Conservation (phyloP, 495 filamentous ascomycete genomes). For the Durotheca rogersii region DNA sequence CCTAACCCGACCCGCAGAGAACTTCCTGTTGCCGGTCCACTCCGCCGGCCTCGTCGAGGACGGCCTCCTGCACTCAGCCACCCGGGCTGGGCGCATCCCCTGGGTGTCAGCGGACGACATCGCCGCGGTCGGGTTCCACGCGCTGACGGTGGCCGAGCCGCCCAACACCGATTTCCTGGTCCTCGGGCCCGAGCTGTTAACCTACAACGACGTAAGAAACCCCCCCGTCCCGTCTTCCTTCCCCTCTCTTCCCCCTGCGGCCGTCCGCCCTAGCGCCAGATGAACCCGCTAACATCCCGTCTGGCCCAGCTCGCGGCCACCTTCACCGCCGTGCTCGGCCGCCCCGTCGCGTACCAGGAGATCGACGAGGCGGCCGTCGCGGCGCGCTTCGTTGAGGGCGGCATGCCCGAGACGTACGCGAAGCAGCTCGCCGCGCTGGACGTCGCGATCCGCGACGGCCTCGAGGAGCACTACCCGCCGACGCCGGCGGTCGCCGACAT, state of each 20-base stretch:
- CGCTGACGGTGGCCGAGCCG: conserved; percentile 41
- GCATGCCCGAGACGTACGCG: conserved; percentile 40
- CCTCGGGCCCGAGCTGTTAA: conserved; percentile 49
- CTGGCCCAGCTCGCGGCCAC: conserved; percentile 43
- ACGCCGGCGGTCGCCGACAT: conserved; percentile 45
- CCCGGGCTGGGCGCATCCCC: conserved; percentile 45
- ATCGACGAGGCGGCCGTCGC: conserved; percentile 37
- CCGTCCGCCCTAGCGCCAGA: not conserved
- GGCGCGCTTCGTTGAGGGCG: conserved; percentile 22
- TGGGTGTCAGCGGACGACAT: conserved; percentile 53
- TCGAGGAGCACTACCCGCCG: conserved; percentile 44
- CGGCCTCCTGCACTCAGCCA: conserved; percentile 47
- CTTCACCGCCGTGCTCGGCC: conserved; percentile 40
- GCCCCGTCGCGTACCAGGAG: conserved; percentile 48
- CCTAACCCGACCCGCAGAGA: conserved; percentile 19
- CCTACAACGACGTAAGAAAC: conserved; percentile 46
- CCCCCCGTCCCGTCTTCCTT: not conserved
- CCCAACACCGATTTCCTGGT: conserved; percentile 48
- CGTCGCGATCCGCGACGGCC: conserved; percentile 35
- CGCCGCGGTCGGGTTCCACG: conserved; percentile 46
- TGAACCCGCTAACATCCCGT: not conserved
- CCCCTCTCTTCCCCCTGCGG: not conserved
- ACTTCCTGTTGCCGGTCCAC: conserved; percentile 36
- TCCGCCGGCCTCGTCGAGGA: conserved; percentile 42
- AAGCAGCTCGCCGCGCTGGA: conserved; percentile 41